Evolutionary conservation across 176 grass and related monocot genomes (phyloP), one percentile per base, ranked within the genome.

Genomic region (Ampelocalamus luodianensis): DNA sequence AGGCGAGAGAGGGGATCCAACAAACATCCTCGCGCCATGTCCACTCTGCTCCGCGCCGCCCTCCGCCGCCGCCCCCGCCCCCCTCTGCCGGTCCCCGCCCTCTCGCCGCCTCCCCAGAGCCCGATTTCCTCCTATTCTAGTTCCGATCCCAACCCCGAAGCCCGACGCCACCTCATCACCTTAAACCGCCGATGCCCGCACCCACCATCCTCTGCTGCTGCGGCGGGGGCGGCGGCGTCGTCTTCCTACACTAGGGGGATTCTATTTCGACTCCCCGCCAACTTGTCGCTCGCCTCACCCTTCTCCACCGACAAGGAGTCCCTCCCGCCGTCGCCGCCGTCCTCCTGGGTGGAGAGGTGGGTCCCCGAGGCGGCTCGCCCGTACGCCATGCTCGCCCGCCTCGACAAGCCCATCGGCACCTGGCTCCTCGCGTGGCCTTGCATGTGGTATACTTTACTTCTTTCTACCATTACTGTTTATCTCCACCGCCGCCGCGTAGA

Each of bases 381-480:
- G 1, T 94, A 97, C 85, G 95, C 90, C 4, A 87, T 90, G 63
- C 92, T 94, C n/a, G 92, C 92, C 17, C 88, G 92, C 73, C 49
- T 95, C 69, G 92, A 97, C 88, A 95, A 95, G 71, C 90, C 95
- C 26, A 90, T 97, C 12, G 92, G 92, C 22, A 90, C 89, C 27
- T 95, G 92, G 92, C 85, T 97, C 63, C 87, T 97, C 4, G 85
- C 85, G 2, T 94, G 95, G 95, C 95, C 95, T 29, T 93, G 90
- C 95, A 90, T 90, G 87, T 95, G 95, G 92, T 97, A 89, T 43
- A 23, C 64, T 78, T 60, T 13, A 63, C 43, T 11, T 12, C 0
- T 42, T 42, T 4, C 27, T 64, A 10, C 29, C 54, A 76, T 71
- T 15, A 37, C 58, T 74, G 66, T 73, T 66, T 37, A 56, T 73